phyloP scores from a whole-genome alignment of 2,329 filamentous ascomycete genomes.

The Didymellaceae sp. region DNA sequence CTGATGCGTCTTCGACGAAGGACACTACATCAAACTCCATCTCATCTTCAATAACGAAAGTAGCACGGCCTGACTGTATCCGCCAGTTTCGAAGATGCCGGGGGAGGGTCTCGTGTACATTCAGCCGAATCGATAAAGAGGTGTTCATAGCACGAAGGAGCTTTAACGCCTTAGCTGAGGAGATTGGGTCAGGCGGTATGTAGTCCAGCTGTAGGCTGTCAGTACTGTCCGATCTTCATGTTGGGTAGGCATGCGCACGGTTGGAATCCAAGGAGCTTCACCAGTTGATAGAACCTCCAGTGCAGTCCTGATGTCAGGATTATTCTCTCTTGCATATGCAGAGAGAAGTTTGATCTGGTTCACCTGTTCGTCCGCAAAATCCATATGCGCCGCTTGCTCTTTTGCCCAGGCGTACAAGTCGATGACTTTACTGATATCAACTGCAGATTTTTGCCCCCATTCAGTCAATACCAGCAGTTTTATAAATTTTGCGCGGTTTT shows the following conservation, averaged over 20 bases:
- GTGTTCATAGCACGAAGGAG: conserved; percentile 84
- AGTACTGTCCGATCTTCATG: conserved; percentile 1
- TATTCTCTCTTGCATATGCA: conserved; percentile 76
- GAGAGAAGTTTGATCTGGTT: conserved; percentile 74
- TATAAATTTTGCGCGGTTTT: conserved; percentile 84
- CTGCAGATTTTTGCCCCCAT: conserved; percentile 73
- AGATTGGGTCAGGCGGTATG: conserved; percentile 74
- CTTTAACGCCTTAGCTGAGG: conserved; percentile 72
- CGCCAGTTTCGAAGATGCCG: conserved; percentile 77
- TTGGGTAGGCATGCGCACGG: conserved; percentile 59
- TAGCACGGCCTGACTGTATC: conserved; percentile 85
- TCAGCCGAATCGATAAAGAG: conserved; percentile 80
- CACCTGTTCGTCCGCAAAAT: conserved; percentile 64
- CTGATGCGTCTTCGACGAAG: conserved; percentile 79
- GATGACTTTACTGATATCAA: conserved; percentile 84
- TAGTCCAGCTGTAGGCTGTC: conserved; percentile 68
- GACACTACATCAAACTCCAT: conserved; percentile 95
- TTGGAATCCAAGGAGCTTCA: conserved; percentile 77
- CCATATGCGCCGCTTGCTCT: conserved; percentile 39
- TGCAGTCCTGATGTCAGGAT: conserved; percentile 89
- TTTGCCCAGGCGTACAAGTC: conserved; percentile 79
- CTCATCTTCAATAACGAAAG: conserved; percentile 81
- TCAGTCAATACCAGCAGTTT: conserved; percentile 89
- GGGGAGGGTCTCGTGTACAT: conserved; percentile 83
- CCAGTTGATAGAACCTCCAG: conserved; percentile 83